Evolutionary conservation across 2,329 filamentous ascomycete genomes (phyloP), one percentile per base, ranked within the genome.

Genomic region (Lojkania enalia): DNA sequence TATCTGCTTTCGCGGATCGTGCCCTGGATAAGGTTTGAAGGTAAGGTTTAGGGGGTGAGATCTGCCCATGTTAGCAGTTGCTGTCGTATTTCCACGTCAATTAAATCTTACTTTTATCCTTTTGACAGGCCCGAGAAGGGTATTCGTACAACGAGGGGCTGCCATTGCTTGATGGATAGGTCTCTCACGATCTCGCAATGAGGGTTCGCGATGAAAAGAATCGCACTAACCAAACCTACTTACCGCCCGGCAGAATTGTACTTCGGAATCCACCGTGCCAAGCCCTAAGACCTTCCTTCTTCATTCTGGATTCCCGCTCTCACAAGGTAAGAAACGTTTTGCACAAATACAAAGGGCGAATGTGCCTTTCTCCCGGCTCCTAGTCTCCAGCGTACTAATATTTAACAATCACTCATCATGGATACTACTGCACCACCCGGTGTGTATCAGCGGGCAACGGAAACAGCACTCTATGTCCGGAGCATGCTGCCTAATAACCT

Each of bases 401-500:
- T n/a, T n/a, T n/a, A n/a, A 9, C 16, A 20, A 37, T 14, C 9
- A n/a, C 13, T 19, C 4, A 53, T 32, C 23, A 55, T 57, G 50
- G 60, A 61, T 37, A 38, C 42, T 31, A 60, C 64, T 43, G 49
- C 64, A n/a, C 49, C 59, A 15, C 57, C 63, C 1, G 67, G 47
- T 32, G 62, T 67, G n/a, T 77, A 71, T 57, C 55, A 69, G 44
- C 69, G 69, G 13, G 76, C 75, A 5, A 68, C 61, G 32, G 78
- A 81, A 54, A 78, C 82, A 1, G 73, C 73, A 41, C 57, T 68
- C 13, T 79, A 76, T 54, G 64, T 85, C 16, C 74, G 71, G 38
- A 61, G 70, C 16, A 69, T 69, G 35, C 62, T 85, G n/a, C 80
- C 81, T 13, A 60, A 65, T 30, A 48, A 62, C 13, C 62, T 83